phyloP scores from a whole-genome alignment of 192 early-diverging fungal genomes.

The Thamnidium elegans region DNA sequence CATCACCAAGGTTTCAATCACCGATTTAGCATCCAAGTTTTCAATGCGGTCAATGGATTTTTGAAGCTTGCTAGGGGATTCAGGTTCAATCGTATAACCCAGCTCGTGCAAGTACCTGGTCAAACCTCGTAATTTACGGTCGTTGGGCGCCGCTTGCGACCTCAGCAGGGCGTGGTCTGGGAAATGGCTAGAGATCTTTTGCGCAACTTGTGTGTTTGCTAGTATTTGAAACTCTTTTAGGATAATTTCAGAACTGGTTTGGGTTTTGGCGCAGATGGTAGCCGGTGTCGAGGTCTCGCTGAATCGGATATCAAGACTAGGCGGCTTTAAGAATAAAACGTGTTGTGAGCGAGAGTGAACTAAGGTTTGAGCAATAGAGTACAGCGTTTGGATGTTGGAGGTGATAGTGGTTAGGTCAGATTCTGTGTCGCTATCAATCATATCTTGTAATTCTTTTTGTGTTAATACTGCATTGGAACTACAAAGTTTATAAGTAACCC shows the following conservation, averaged over 20 bases:
- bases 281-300: conserved; percentile 77
- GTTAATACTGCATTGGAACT: conserved; percentile 13
- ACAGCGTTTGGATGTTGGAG: conserved; percentile 19
- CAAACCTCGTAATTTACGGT: conserved; percentile 39
- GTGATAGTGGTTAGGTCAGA: too few species aligned
- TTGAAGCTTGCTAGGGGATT: conserved; percentile 54
- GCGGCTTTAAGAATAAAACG: conserved; percentile 85
- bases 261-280: conserved; percentile 55
- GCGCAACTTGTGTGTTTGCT: conserved; percentile 93
- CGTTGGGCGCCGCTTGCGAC: conserved; percentile 71
- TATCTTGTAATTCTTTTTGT: neutral
- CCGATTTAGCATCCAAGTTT: conserved; percentile 45
- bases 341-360: conserved; percentile 63
- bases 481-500: too few species aligned
- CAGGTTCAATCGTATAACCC: conserved; percentile 76
- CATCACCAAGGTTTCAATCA: conserved; percentile 78
- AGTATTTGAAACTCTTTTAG: conserved; percentile 98
- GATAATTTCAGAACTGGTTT: conserved; percentile 90
- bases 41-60: conserved; percentile 58
- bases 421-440: neutral
- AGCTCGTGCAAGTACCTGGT: conserved; percentile 59
- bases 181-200: conserved; percentile 84
- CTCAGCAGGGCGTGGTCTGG: conserved; percentile 93
- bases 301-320: conserved; percentile 86
- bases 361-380: conserved; percentile 68